These are phyloP conservation scores for Fusarium multiceps DNA, from an alignment of 2,329 filamentous ascomycete genomes.

Conservation along the genomic window DNA sequence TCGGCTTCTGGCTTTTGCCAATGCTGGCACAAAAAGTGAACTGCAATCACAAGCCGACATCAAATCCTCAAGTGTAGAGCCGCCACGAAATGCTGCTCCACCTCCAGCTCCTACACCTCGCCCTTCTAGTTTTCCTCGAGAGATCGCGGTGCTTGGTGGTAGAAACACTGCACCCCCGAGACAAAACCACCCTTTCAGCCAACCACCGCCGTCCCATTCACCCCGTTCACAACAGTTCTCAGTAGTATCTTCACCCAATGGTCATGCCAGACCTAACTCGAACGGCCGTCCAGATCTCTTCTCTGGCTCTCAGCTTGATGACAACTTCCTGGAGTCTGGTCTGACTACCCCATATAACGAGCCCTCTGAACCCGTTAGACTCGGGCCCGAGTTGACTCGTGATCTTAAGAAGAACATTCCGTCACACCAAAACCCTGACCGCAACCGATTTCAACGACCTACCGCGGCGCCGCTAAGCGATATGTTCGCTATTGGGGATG, in stretches of 20 bases:
- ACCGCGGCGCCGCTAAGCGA: slow-evolving; percentile 17
- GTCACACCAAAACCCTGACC: slow-evolving; percentile 19
- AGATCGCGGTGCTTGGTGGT: slow-evolving; percentile 51
- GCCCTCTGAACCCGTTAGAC: slow-evolving; percentile 39
- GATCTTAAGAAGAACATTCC: slow-evolving; percentile 42
- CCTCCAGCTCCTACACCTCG: slow-evolving; percentile 43
- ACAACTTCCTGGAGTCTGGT: slow-evolving; percentile 55
- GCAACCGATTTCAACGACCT: slow-evolving; percentile 23
- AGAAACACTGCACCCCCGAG: slow-evolving; percentile 47
- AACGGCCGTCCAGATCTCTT: slow-evolving; percentile 47
- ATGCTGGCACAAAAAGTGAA: slow-evolving; percentile 35
- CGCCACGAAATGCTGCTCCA: slow-evolving; percentile 24
- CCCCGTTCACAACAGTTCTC: slow-evolving; percentile 37
- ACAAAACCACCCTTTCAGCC: slow-evolving; percentile 40
- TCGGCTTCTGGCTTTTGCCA: slow-evolving; percentile 50
- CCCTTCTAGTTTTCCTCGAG: slow-evolving; percentile 50
- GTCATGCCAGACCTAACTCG: slow-evolving; percentile 24
- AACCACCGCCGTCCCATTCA: slow-evolving; percentile 27
- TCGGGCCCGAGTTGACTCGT: slow-evolving; percentile 40
- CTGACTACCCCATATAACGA: slow-evolving; percentile 53
- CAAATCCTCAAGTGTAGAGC: slow-evolving; percentile 35
- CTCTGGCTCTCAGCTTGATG: slow-evolving; percentile 54
- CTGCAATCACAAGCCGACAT: slow-evolving; percentile 33
- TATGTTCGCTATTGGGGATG: slow-evolving; percentile 50
- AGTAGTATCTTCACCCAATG: slow-evolving; percentile 36